phyloP scores from a whole-genome alignment of 139 green algal species.

The Chlorella sp. region DNA sequence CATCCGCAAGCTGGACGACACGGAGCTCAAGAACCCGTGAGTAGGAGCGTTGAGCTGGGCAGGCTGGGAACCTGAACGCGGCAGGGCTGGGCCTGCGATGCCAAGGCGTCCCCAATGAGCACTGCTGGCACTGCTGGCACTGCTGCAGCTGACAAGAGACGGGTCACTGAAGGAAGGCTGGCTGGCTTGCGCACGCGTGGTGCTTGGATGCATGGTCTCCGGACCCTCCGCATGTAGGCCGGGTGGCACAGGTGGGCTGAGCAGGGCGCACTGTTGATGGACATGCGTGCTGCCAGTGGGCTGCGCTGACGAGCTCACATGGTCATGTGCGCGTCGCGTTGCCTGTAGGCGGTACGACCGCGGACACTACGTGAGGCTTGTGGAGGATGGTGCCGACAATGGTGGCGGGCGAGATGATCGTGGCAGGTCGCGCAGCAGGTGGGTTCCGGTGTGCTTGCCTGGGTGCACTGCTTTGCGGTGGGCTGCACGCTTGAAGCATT shows the following conservation, averaged over 20 bases:
- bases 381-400: constrained; percentile 10
- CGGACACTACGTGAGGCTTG: constrained; percentile 25
- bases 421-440: neutral
- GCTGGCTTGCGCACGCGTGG: no score
- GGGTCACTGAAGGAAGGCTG: neutral
- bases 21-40: constrained; percentile 69
- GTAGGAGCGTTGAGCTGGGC: no score
- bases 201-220: neutral
- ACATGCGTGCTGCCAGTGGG: neutral
- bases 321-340: neutral
- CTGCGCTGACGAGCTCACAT: neutral
- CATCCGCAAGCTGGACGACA: constrained; percentile 48
- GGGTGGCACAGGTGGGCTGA: no score
- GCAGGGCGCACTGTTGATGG: no score
- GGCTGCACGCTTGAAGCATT: neutral
- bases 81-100: no score
- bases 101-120: no score
- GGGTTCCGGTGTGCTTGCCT: neutral
- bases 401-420: neutral
- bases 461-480: neutral
- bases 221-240: neutral
- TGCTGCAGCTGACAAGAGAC: neutral
- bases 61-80: no score
- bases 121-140: neutral
- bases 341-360: constrained; percentile 12